Percentiles rank a stretch among this genome's conserved stretches.
Conservation (phyloP, 805 yeast species). For the Cyberlindnera galapagoensis region DNA sequence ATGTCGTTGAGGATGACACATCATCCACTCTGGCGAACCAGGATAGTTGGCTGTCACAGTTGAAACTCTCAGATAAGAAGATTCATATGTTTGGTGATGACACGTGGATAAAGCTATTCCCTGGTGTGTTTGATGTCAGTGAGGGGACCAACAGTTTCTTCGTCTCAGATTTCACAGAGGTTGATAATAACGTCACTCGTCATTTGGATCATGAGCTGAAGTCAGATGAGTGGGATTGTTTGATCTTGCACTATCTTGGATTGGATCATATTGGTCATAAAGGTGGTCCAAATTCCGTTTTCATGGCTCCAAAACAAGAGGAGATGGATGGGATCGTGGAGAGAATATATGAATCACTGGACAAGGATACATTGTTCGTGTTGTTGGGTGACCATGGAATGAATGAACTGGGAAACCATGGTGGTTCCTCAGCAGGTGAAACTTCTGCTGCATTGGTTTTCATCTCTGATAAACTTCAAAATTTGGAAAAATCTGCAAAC, state of each 20-base stretch:
- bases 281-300: conserved; percentile 79
- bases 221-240: conserved; percentile 65
- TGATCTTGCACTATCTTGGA: conserved; percentile 87
- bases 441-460: conserved; percentile 79
- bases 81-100: conserved; percentile 94
- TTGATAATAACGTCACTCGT: conserved; percentile 87
- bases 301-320: conserved; percentile 73
- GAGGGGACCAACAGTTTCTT: conserved; percentile 94
- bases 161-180: conserved; percentile 92
- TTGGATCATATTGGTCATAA: conserved; percentile 97
- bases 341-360: conserved; percentile 40
- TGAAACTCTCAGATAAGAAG: conserved; percentile 29
- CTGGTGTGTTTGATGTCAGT: conserved; percentile 55
- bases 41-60: conserved; percentile 85
- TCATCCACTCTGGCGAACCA: conserved; percentile 58
- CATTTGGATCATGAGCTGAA: conserved; percentile 61
- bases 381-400: conserved; percentile 94
- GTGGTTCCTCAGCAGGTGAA: conserved; percentile 91
- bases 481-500: conserved; percentile 11
- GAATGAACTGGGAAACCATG: conserved; percentile 95
- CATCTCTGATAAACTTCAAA: conserved; percentile 52
- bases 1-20: conserved; percentile 86
- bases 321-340: conserved; percentile 78
- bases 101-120: conserved; percentile 92
- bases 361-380: conserved; percentile 55